Base-by-base conservation (phyloP, 257 asterid species). In the Capsicum chinense region DNA sequence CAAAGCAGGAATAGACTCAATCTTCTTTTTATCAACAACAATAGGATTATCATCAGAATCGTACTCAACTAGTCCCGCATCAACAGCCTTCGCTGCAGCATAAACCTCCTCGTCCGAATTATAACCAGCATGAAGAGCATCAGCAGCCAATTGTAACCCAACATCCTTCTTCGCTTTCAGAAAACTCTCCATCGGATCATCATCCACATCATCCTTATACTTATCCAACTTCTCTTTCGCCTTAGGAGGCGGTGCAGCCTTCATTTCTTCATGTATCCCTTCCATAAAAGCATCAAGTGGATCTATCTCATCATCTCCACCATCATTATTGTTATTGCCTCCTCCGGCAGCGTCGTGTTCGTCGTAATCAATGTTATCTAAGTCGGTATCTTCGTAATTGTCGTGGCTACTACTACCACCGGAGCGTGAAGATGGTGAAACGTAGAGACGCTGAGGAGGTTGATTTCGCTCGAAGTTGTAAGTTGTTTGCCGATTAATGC, bases 71-170 rank as follows among this genome's bases (percentile, higher is more conserved):
- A 92, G 79, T 57, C 99, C 99, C 0, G 99, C 95, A 83, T 96
- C 99, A 87, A 96, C 97, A 7, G 99, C 99, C 91, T 96, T 96
- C 0, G 99, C 99, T 8, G 98, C 98, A 15, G 99, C 99, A 86
- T 96, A 96, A 86, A 96, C 99, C 92, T 96, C 99, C 88, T 96
- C 99, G 2, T 96, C 99, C 5, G 99, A 96, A 90, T 96, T 93
- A 84, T 94, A 96, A 9, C 99, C 99, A 2, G 99, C 99, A 83
- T 91, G 93, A 83, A 96, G 88, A 82, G 94, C 99, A 15, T 96
- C 99, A 13, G 99, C 94, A 79, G 99, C 99, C 91, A 94, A 88
- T 82, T 95, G 98, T 88, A 96, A 89, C 35, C 97, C 98, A 69
- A 94, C 86, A 90, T 96, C 99, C 92, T 93, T 96, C 94, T 96